These are phyloP conservation scores for Smittium culicis DNA, from an alignment of 371 early-diverging fungal species.

Conservation along the genomic window DNA sequence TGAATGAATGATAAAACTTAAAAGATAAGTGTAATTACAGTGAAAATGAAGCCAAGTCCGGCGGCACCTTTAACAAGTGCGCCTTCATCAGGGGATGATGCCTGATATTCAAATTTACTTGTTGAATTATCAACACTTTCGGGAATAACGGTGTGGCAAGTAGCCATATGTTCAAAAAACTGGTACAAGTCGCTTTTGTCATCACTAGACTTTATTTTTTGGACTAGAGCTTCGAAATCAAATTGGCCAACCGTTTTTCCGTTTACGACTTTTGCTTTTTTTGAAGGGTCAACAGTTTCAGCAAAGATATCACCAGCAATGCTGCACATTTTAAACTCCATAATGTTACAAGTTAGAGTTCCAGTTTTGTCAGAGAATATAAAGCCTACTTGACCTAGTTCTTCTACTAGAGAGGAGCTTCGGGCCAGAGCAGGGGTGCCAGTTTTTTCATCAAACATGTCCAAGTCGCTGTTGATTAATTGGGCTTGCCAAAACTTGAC, in stretches of 20 bases:
- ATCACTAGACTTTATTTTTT: conserved; percentile 43
- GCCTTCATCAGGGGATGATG: conserved; percentile 82
- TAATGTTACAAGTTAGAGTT: conserved; percentile 90
- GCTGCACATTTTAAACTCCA: conserved; percentile 81
- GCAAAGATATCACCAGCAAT: conserved; percentile 65
- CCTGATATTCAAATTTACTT: conserved; percentile 54
- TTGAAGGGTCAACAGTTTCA: conserved; percentile 57
- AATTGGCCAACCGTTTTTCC: conserved; percentile 48
- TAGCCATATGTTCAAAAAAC: conserved; percentile 68
- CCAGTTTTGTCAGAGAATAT: conserved; percentile 89
- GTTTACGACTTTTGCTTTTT: conserved; percentile 48
- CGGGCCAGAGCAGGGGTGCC: conserved; percentile 74
- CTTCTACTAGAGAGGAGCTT: conserved; percentile 83
- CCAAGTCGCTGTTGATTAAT: conserved; percentile 68
- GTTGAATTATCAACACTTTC: conserved; percentile 37
- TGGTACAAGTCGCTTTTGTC: conserved; percentile 50
- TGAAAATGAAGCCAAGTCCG: conserved; percentile 33
- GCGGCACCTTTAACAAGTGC: conserved; percentile 75
- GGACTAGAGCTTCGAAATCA: conserved; percentile 46
- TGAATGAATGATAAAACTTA: not conserved
- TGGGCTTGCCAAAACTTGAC: conserved; percentile 69
- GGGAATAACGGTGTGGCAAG: conserved; percentile 95
- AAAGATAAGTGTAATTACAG: conserved; percentile 40
- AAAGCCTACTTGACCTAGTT: conserved; percentile 81
- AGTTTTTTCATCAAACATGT: conserved; percentile 69